Evolutionary conservation across 1,139 yeast species (phyloP).

Genomic region (Lodderomyces orthopsilosis): DNA sequence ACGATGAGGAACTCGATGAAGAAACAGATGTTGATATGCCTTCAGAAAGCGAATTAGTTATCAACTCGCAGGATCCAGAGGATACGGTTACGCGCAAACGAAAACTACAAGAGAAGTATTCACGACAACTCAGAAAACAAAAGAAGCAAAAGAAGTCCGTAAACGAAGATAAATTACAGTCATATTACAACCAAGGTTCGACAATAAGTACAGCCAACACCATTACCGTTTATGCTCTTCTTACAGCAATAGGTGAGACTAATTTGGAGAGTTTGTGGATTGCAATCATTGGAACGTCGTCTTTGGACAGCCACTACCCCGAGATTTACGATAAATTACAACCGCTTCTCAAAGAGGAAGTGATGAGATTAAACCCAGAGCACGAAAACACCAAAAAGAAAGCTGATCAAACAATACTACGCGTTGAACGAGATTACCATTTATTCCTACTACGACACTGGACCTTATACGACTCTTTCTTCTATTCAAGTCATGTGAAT

Average conservation of each 20-base stretch:
- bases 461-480: constrained; percentile 87
- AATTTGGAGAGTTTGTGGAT: constrained; percentile 74
- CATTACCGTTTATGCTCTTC: constrained; percentile 72
- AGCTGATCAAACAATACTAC: constrained; percentile 64
- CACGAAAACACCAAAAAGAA: constrained; percentile 26
- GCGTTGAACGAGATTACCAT: constrained; percentile 80
- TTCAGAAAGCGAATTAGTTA: constrained; percentile 21
- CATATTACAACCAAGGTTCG: constrained; percentile 81
- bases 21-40: constrained; percentile 26
- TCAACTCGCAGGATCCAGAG: constrained; percentile 33
- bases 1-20: constrained; percentile 20
- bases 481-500: constrained; percentile 85
- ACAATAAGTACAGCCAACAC: constrained; percentile 74
- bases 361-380: constrained; percentile 56
- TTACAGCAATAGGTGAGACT: constrained; percentile 68
- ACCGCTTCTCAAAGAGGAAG: constrained; percentile 82
- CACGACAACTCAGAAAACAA: constrained; percentile 31
- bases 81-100: constrained; percentile 30
- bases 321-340: constrained; percentile 70
- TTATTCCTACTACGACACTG: constrained; percentile 87
- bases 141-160: constrained; percentile 27
- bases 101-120: constrained; percentile 26
- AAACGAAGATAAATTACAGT: constrained; percentile 65
- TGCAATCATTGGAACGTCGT: constrained; percentile 83
- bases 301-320: constrained; percentile 73